These are phyloP conservation scores for Hygrophoropsis aurantiaca DNA, from an alignment of 768 basidiomycete genomes.

Conservation along the genomic window DNA sequence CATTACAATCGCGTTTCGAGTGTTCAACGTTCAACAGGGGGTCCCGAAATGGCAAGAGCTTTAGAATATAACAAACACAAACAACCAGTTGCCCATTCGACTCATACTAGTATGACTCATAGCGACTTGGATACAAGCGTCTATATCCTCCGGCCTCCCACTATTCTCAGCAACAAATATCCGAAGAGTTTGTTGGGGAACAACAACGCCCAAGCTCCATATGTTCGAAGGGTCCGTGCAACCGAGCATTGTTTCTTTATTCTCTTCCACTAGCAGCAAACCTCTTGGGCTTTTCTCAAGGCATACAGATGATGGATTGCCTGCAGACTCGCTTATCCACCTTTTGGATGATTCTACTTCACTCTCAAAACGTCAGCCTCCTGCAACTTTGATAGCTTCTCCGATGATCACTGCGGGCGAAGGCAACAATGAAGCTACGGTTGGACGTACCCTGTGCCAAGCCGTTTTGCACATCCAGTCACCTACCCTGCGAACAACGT, in stretches of 20 bases:
- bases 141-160: no score
- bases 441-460: conserved; percentile 47
- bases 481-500: conserved; percentile 67
- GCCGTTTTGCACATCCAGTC: conserved; percentile 81
- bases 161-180: no score
- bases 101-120: no score
- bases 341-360: conserved; percentile 61
- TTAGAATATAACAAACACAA: no score
- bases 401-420: conserved; percentile 33
- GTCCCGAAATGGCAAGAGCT: no score
- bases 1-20: no score
- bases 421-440: conserved; percentile 32
- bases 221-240: conserved; percentile 66
- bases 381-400: conserved; percentile 45
- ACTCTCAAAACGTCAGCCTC: conserved; percentile 43
- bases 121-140: no score
- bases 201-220: no score
- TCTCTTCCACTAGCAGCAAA: conserved; percentile 69
- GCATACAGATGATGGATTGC: conserved; percentile 47
- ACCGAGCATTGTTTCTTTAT: conserved; percentile 64
- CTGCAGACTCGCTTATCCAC: conserved; percentile 64
- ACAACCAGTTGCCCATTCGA: no score
- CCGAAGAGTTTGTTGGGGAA: no score
- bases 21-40: no score
- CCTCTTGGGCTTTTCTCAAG: conserved; percentile 57